Evolutionary conservation across 2,329 filamentous ascomycete species (phyloP).

Genomic region (Fusarium verrucosum): DNA sequence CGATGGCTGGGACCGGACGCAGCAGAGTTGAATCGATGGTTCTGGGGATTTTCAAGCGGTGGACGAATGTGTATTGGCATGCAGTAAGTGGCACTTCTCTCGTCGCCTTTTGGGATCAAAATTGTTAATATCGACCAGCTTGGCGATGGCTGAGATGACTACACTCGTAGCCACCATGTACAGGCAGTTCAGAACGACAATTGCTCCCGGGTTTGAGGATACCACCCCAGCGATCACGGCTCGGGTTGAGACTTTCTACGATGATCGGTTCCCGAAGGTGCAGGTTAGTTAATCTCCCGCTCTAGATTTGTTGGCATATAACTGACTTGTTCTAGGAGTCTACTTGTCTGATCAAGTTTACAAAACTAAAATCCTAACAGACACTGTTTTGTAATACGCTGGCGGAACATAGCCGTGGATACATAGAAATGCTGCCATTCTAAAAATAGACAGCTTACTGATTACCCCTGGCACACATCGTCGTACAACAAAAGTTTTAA

Average conservation of each 20-base stretch:
- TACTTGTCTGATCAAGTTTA: constrained; percentile 32
- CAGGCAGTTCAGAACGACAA: constrained; percentile 23
- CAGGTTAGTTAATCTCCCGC: not conserved
- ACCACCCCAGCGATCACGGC: constrained; percentile 34
- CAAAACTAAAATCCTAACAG: not conserved
- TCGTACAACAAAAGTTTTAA: accelerated
- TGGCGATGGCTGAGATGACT: constrained; percentile 41
- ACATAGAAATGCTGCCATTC: not conserved
- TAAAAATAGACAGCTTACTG: not conserved
- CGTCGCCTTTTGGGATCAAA: accelerated
- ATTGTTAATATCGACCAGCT: not conserved
- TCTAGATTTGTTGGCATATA: accelerated
- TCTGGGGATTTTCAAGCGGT: constrained; percentile 41
- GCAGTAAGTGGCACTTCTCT: constrained; percentile 24
- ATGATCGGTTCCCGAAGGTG: constrained; percentile 27
- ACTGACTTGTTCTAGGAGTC: constrained; percentile 12
- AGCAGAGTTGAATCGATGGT: constrained; percentile 37
- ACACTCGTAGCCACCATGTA: constrained; percentile 29
- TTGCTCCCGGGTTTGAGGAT: constrained; percentile 23
- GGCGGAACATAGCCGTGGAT: too few relatives aligned
- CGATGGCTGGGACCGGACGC: constrained; percentile 38
- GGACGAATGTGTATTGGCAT: constrained; percentile 41
- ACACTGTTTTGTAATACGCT: too few relatives aligned
- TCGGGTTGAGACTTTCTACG: constrained; percentile 37
- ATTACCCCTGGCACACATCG: not conserved